A percentile compares a stretch with the other conserved stretches of the same genome.
phyloP scores from a whole-genome alignment of 2,329 filamentous ascomycete species.

The Neodidymelliopsis sp. region DNA sequence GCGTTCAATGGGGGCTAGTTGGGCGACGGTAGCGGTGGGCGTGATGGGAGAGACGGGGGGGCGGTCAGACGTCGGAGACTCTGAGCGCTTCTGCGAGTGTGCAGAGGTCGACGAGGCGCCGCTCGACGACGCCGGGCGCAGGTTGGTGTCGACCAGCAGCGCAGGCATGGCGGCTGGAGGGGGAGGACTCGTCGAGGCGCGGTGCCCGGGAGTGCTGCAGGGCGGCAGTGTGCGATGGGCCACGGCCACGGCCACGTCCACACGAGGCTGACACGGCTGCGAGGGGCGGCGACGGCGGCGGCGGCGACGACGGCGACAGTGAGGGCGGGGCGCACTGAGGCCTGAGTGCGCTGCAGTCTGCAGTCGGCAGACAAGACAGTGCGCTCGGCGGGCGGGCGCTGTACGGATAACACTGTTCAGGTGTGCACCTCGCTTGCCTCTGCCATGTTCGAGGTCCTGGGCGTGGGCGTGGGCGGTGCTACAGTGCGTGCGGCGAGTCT shows the following conservation, averaged over 20 bases:
- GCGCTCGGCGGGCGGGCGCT: conserved; percentile 11
- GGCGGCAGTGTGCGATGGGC: conserved; percentile 19
- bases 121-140: conserved; percentile 34
- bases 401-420: too few species aligned
- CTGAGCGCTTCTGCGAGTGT: conserved; percentile 34
- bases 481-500: conserved; percentile 5
- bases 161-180: conserved; percentile 48
- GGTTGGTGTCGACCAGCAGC: conserved; percentile 43
- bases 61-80: conserved; percentile 44
- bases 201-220: conserved; percentile 26
- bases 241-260: conserved; percentile 1
- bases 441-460: conserved; percentile 12
- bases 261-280: too few species aligned
- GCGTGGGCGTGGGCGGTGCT: not conserved
- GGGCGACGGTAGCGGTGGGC: conserved; percentile 45
- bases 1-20: conserved; percentile 43
- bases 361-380: not conserved
- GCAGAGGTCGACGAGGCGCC: conserved; percentile 32
- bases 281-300: conserved; percentile 11
- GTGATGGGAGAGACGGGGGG: conserved; percentile 52
- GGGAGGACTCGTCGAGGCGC: conserved; percentile 28
- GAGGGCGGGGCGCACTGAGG: conserved; percentile 4
- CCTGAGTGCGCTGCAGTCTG: not conserved
- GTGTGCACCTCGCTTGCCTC: conserved; percentile 5
- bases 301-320: not conserved